Percentiles rank a stretch among this genome's conserved stretches.
Conservation (phyloP, 2,329 filamentous ascomycete genomes). For the Talaromyces sp. region DNA sequence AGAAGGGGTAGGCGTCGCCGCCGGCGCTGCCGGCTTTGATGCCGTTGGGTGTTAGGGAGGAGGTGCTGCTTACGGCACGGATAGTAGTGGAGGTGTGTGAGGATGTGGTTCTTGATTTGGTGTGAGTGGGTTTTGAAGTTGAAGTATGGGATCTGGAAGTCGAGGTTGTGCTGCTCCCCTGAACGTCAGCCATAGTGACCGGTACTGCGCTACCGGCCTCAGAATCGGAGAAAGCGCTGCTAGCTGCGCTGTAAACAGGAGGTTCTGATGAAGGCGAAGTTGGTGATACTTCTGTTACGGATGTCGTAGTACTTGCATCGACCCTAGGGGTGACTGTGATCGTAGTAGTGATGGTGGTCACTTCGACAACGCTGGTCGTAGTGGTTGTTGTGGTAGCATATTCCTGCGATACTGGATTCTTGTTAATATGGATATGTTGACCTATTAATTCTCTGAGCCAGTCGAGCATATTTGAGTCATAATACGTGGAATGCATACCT, state of each 20-base stretch:
- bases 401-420: background rate
- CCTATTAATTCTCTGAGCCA: background rate
- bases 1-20: constrained; percentile 9
- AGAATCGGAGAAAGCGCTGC: background rate
- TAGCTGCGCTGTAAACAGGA: background rate
- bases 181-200: background rate
- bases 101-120: background rate
- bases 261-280: background rate
- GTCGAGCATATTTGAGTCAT: background rate
- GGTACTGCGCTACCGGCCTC: background rate
- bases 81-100: background rate
- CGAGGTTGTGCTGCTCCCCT: background rate
- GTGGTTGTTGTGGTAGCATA: background rate
- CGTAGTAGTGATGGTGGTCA: background rate
- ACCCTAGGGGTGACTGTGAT: background rate
- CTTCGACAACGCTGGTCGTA: background rate
- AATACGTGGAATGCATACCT: background rate
- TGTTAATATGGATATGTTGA: background rate
- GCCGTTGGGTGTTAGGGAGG: constrained; percentile 7
- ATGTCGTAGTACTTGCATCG: background rate
- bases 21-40: constrained; percentile 15
- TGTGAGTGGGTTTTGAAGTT: background rate
- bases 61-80: background rate
- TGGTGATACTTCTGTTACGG: background rate
- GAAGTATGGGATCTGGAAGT: background rate